These are phyloP conservation scores for Lachnellula arida DNA, from an alignment of 2,329 filamentous ascomycete species.

Conservation along the genomic window DNA sequence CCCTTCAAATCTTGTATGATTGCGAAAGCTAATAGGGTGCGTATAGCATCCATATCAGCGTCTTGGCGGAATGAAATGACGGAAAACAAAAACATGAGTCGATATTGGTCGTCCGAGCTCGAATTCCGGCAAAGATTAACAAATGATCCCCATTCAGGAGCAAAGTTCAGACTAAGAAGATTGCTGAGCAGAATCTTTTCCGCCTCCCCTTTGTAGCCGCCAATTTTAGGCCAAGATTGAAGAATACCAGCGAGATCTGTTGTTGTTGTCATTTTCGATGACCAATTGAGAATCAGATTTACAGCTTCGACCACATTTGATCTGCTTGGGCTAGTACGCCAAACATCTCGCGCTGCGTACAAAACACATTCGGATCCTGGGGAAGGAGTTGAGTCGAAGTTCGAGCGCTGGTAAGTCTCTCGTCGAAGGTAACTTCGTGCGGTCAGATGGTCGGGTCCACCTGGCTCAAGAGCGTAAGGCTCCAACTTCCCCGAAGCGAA, in stretches of 20 bases:
- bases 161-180: slow-evolving; percentile 35
- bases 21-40: slow-evolving; percentile 42
- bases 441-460: slow-evolving; percentile 9
- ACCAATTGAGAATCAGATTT: slow-evolving; percentile 23
- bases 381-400: background rate
- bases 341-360: slow-evolving; percentile 17
- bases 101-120: slow-evolving; percentile 27
- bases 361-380: background rate
- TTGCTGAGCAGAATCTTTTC: slow-evolving; percentile 36
- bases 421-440: slow-evolving; percentile 12
- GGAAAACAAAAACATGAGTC: slow-evolving; percentile 43
- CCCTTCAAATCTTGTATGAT: slow-evolving; percentile 36
- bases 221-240: slow-evolving; percentile 33
- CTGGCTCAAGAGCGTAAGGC: background rate
- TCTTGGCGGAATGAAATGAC: slow-evolving; percentile 39
- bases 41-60: slow-evolving; percentile 38
- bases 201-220: slow-evolving; percentile 33
- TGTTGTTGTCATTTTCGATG: slow-evolving; percentile 22
- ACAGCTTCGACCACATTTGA: slow-evolving; percentile 24
- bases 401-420: slow-evolving; percentile 4
- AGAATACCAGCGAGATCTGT: slow-evolving; percentile 28
- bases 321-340: background rate
- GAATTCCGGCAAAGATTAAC: slow-evolving; percentile 34
- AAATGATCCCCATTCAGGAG: slow-evolving; percentile 41
- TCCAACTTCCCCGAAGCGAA: slow-evolving; percentile 11